phyloP scores from a whole-genome alignment of 2,329 filamentous ascomycete species.

The Fusarium longipes region DNA sequence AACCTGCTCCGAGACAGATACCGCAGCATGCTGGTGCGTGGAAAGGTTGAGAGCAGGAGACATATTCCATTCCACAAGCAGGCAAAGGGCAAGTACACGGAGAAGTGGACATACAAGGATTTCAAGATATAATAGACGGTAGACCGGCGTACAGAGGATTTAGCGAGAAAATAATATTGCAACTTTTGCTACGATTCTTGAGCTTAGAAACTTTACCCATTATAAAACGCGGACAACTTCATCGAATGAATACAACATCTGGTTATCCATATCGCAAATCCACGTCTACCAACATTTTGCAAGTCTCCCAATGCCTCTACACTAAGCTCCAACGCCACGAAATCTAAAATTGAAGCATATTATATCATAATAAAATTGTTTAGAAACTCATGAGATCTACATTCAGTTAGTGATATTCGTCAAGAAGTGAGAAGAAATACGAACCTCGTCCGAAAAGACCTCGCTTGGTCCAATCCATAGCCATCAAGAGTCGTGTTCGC shows the following conservation, averaged over 20 bases:
- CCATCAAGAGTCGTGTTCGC: conserved; percentile 85
- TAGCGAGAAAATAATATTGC: conserved; percentile 38
- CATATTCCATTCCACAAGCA: conserved; percentile 85
- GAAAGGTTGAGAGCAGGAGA: conserved; percentile 86
- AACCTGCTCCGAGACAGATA: conserved; percentile 94
- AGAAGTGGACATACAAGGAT: conserved; percentile 99
- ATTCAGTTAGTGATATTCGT: conserved; percentile 12
- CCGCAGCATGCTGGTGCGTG: conserved; percentile 85
- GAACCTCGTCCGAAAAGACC: conserved; percentile 94
- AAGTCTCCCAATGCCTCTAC: conserved; percentile 7
- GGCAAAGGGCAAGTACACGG: conserved; percentile 81
- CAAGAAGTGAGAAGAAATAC: conserved; percentile 48
- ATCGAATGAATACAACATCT: background rate
- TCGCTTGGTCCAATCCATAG: conserved; percentile 99
- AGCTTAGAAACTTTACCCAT: background rate
- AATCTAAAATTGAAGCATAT: conserved; percentile 6
- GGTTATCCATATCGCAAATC: background rate
- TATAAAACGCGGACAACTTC: background rate
- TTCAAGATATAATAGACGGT: conserved; percentile 61
- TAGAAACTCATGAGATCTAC: conserved; percentile 66
- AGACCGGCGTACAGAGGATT: conserved; percentile 24
- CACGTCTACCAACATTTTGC: conserved; percentile 14
- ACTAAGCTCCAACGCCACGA: conserved; percentile 25
- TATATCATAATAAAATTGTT: conserved; percentile 5
- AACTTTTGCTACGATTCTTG: conserved; percentile 22